phyloP scores from a whole-genome alignment of 1,139 yeast genomes.

The Candida tetrigidarum region DNA sequence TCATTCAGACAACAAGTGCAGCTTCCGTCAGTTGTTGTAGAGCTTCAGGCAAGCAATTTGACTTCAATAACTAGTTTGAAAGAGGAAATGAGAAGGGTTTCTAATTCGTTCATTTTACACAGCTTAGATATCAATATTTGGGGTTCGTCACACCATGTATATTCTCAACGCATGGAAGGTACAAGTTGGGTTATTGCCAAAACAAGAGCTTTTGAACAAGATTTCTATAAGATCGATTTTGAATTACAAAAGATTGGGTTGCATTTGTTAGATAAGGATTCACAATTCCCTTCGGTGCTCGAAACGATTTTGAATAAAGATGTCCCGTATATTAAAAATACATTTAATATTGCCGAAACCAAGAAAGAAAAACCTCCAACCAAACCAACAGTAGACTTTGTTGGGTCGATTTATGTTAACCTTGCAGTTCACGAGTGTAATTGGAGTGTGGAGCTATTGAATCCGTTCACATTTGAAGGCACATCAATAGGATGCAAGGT shows the following conservation, averaged over 20 bases:
- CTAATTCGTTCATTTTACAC: conserved; percentile 9
- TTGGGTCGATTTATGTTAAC: conserved; percentile 20
- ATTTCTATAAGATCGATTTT: conserved; percentile 12
- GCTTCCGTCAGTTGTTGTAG: conserved; percentile 17
- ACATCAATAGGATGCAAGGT: conserved; percentile 10
- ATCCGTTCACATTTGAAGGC: conserved; percentile 19
- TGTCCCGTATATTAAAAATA: conserved; percentile 20
- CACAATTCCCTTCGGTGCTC: conserved; percentile 13
- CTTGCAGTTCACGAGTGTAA: conserved; percentile 25
- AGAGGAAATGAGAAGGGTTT: conserved; percentile 7
- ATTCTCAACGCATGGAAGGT: conserved; percentile 9
- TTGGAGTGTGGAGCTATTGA: conserved; percentile 25
- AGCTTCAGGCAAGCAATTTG: conserved; percentile 12
- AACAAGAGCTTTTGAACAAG: conserved; percentile 7
- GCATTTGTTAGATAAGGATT: conserved; percentile 14
- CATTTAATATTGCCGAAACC: not conserved
- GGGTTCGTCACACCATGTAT: conserved; percentile 13
- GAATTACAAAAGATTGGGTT: conserved; percentile 11
- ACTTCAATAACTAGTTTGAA: conserved; percentile 6
- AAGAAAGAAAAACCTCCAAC: not conserved
- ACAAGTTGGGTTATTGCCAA: conserved; percentile 10
- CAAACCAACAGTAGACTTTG: not conserved
- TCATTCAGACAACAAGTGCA: conserved; percentile 16
- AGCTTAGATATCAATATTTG: conserved; percentile 13
- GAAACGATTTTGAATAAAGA: conserved; percentile 23